Conservation (phyloP, 1,139 yeast genomes). For the Schwanniomyces etchellsii region DNA sequence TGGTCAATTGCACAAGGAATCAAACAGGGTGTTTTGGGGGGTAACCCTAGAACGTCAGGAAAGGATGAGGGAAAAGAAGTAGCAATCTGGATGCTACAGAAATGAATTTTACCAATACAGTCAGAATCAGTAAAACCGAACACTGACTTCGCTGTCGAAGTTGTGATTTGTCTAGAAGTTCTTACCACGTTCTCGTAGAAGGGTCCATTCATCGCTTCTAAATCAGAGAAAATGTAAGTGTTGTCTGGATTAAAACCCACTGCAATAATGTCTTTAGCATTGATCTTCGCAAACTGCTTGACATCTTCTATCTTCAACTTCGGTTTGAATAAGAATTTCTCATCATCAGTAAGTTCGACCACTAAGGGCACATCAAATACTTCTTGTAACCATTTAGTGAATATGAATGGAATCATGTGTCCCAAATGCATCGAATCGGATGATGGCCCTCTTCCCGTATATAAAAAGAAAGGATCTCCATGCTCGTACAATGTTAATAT, state of each 20-base stretch:
- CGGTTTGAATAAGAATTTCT: conserved; percentile 91
- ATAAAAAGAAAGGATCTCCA: conserved; percentile 91
- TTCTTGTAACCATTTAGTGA: conserved; percentile 97
- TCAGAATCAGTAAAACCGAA: conserved; percentile 96
- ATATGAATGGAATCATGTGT: conserved; percentile 91
- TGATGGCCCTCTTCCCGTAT: conserved; percentile 98
- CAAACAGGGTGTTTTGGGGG: conserved; percentile 85
- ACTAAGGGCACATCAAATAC: conserved; percentile 97
- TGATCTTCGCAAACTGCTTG: conserved; percentile 67
- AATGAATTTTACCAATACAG: conserved; percentile 90
- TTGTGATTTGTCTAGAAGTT: conserved; percentile 92
- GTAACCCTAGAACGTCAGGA: conserved; percentile 86
- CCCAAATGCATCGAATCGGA: conserved; percentile 95
- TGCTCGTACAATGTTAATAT: conserved; percentile 88
- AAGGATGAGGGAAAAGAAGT: conserved; percentile 94
- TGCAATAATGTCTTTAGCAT: conserved; percentile 90
- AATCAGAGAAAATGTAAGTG: conserved; percentile 90
- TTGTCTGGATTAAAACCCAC: conserved; percentile 93
- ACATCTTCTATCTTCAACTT: conserved; percentile 87
- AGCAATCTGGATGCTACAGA: conserved; percentile 94
- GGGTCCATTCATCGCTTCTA: conserved; percentile 88
- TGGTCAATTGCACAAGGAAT: conserved; percentile 99
- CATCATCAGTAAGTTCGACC: conserved; percentile 95
- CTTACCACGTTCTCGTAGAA: conserved; percentile 93
- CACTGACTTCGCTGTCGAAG: conserved; percentile 94